These are phyloP conservation scores for Neurospora sp. DNA, from an alignment of 495 filamentous ascomycete genomes.

Conservation along the genomic window DNA sequence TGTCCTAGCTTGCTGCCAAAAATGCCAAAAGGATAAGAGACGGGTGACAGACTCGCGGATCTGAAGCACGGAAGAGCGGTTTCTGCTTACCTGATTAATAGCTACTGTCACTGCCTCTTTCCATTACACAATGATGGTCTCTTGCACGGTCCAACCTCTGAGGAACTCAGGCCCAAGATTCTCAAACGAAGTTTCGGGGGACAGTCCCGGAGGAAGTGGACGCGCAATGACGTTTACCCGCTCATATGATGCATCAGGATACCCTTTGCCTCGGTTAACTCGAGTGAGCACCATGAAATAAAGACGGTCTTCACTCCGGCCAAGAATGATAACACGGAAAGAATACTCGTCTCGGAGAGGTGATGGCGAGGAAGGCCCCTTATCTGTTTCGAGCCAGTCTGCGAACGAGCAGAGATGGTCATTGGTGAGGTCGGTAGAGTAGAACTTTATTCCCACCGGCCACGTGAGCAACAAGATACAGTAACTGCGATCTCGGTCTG, in stretches of 20 bases:
- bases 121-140: neutral
- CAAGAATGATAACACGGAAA: neutral
- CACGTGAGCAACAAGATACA: neutral
- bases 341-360: neutral
- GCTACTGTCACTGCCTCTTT: neutral
- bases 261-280: neutral
- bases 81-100: neutral
- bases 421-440: fast-evolving
- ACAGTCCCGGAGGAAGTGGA: neutral
- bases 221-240: neutral
- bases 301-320: fast-evolving
- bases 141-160: neutral
- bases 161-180: neutral
- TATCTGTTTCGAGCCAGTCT: neutral
- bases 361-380: neutral
- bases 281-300: neutral
- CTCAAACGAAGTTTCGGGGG: neutral
- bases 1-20: fast-evolving
- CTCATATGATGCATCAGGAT: neutral
- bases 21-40: neutral
- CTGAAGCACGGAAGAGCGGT: neutral
- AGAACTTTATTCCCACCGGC: neutral
- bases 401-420: neutral
- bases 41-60: neutral
- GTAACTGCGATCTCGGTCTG: neutral